Percentiles rank a stretch among this genome's conserved stretches.
Conservation (phyloP, 148 eudicot genomes). For the Cornus florida region DNA sequence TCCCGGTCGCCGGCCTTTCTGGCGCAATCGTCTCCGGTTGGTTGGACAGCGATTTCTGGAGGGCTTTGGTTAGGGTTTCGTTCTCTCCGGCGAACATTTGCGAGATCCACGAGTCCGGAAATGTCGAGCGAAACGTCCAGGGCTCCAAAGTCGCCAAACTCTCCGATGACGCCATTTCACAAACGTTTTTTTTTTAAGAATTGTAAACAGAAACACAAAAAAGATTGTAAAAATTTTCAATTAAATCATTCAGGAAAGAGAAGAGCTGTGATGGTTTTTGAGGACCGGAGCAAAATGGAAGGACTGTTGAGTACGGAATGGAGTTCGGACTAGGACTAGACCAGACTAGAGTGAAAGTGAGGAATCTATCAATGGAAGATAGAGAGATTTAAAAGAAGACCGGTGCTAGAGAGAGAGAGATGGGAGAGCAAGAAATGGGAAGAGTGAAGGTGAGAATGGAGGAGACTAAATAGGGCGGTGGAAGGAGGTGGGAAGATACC, state of each 20-base stretch:
- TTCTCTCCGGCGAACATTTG: slow-evolving; percentile 52
- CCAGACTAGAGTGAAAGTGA: neutral
- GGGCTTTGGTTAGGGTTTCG: slow-evolving; percentile 46
- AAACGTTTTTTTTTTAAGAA: no score
- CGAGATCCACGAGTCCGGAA: slow-evolving; percentile 57
- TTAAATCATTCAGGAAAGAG: no score
- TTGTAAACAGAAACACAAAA: no score
- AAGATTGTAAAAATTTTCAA: no score
- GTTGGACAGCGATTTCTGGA: slow-evolving; percentile 30
- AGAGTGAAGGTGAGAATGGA: neutral
- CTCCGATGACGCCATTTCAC: slow-evolving; percentile 51
- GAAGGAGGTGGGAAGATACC: slow-evolving; percentile 24
- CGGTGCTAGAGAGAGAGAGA: neutral
- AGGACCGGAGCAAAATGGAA: no score
- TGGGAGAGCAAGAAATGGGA: neutral
- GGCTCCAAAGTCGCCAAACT: slow-evolving; percentile 41
- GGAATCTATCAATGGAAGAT: no score
- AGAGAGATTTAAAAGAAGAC: no score
- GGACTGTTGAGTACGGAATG: neutral
- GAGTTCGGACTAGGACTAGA: neutral
- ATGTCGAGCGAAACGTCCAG: slow-evolving; percentile 49
- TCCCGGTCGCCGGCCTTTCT: slow-evolving; percentile 7
- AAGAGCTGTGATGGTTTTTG: no score
- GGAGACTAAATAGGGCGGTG: slow-evolving; percentile 65
- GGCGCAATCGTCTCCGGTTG: neutral